Base-by-base conservation (phyloP, 768 basidiomycete species). In the Chalciporus sphaerocephalus region DNA sequence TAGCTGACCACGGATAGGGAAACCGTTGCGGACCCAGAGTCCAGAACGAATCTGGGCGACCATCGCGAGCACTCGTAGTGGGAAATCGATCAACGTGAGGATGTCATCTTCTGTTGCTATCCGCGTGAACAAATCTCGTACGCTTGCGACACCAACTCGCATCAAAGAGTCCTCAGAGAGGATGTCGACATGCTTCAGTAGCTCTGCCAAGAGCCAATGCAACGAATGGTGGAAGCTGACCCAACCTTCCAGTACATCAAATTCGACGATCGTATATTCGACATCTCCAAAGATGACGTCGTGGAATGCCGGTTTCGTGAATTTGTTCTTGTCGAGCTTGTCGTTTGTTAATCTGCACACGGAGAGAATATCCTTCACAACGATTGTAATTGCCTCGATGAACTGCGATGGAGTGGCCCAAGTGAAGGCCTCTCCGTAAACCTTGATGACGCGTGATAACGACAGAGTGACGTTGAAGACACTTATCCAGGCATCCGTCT, bases 11-110 rank as follows among this genome's bases (percentile, higher is more conserved):
- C 95, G 85, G 54, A 98, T 94, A 13, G 87, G 87, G 58, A 93
- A 90, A 4, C 96, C 96, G 56, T 99, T 99, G 43, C 95, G 87
- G 7, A 96, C 94, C 96, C 96, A 99, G 4, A 98, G 75, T 0
- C 93, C 93, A 0, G 91, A 87, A 20, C 93, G 82, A 40, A 97
- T 92, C 62, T 98, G 96, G 0, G 94, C 92, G 36, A 95, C 84
- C 84, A 94, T 92, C 1, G 85, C 79, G 21, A 93, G 72, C 6
- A 91, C 92, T 74, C 92, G 72, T 25, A 97, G 64, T 2, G 95
- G 92, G 52, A 86, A 92, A 65, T 98, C 94, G 37, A 97, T 76
- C 27, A 95, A 68, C 0, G 82, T 80, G 49, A 93, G 68, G 24
- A 92, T 72, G 0, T 77, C 82, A 50, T 80, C 74, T 52, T 87